Base-by-base conservation (phyloP, 306 rosid species). In the Rubus idaeus region DNA sequence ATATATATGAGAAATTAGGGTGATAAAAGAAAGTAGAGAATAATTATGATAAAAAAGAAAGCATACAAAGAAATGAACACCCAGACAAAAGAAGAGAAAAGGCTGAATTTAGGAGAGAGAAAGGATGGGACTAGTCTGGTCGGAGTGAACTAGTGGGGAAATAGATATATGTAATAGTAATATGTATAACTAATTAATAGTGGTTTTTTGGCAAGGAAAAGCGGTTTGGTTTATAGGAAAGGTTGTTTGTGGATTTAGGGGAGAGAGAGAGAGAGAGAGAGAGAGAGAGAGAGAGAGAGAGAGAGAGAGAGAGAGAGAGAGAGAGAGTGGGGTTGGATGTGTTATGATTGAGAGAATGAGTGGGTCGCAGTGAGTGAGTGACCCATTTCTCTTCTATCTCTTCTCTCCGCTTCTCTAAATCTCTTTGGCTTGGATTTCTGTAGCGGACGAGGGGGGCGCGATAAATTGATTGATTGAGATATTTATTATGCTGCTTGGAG, bases 401-500 rank as follows among this genome's bases (percentile, higher is more conserved):
- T 21, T 10, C 49, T 79, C 78, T 75, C 75, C 82, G 75, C 51
- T 85, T 80, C 85, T 85, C 82, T 86, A 13, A 14, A 63, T 12
- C 41, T 61, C 68, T 35, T 35, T 37, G 65, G 20, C 44, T 30
- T 30, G 68, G 68, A 18, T 62, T 84, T 89, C 91, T 86, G 94
- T 87, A 88, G 91, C 91, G 97, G 97, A 85, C 88, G 83, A 88
- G 90, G 94, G 91, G 97, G 98, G 96, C 83, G 96, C 6, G 26
- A 30, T 35, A 12, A 14, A 62, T 35, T 30, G 68, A 12, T 13
- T 30, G 68, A 42, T 21, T 23, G 26, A 85, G 77, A 76, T 65
- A 82, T 87, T 81, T 87, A 85, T 35, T 12, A 13, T 30, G 68
- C 44, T 89, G 90, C 74, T 72, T 5, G 37, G 16, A 21, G 20